Evolutionary conservation across 1,139 yeast species (phyloP), one percentile per base, ranked within the genome.

Genomic region (Debaryomyces coudertii): DNA sequence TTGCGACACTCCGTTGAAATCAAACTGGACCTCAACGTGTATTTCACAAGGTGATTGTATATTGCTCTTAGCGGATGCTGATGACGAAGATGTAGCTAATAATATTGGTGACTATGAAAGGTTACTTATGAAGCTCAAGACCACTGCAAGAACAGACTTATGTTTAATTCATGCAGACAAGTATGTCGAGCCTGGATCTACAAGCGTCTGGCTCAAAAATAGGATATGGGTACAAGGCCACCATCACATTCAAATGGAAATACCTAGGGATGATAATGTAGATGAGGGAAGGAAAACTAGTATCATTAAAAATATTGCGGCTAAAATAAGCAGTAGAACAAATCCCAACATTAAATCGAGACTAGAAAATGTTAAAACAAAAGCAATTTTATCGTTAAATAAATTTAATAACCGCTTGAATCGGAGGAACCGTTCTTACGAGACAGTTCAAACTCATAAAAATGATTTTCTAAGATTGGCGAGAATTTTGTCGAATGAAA

Each of bases 41-140:
- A 87, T 93, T 41, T 82, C 95, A 5, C 98, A 92, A 64, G 98
- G 97, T 9, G 99, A 93, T 64, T 92, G 97, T 68, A 82, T 89
- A 22, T 63, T 87, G 28, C 65, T 87, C 11, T 62, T 87, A 15
- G 93, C 92, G 0, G 87, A 86, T 66, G 85, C 90, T 2, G 77
- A 72, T 23, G 73, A 82, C 46, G 84, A 87, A 3, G 69, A 73
- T 5, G 77, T 81, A 2, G 83, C 84, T 5, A 83, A 90, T 0
- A 80, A 81, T 23, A 75, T 89, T 37, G 97, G 98, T 2, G 97
- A 90, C 46, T 90, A 84, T 60, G 99, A 93, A 64, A 75, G 86
- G 42, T 63, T 90, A 16, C 67, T 93, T 14, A 76, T 90, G 18
- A 85, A 87, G 53, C 76, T 86, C 45, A 88, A 86, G 53, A 87